phyloP scores from a whole-genome alignment of 2,329 filamentous ascomycete species.

The Cytospora piceicola region DNA sequence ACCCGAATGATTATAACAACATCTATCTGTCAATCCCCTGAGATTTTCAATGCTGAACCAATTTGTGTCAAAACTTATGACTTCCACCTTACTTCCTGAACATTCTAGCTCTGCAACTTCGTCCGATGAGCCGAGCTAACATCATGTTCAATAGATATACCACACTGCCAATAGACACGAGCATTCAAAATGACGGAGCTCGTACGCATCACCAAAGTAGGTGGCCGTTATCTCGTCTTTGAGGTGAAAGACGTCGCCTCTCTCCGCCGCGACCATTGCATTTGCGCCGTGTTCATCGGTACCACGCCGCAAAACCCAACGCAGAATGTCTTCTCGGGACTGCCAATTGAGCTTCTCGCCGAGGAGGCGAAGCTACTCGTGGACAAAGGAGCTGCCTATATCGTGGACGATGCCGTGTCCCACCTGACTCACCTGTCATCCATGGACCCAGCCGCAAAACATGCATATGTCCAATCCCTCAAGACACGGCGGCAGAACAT shows the following conservation, averaged over 20 bases:
- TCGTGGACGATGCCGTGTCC: conserved; percentile 76
- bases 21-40: conserved; percentile 66
- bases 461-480: conserved; percentile 66
- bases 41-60: conserved; percentile 47
- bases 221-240: conserved; percentile 85
- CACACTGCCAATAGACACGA: conserved; percentile 13
- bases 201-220: conserved; percentile 80
- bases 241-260: conserved; percentile 79
- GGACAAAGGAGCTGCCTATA: conserved; percentile 73
- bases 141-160: conserved; percentile 23
- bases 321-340: conserved; percentile 89
- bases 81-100: conserved; percentile 33
- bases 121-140: conserved; percentile 19
- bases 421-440: conserved; percentile 69
- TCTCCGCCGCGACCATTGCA: conserved; percentile 78
- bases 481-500: conserved; percentile 48
- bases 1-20: conserved; percentile 50
- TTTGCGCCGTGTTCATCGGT: conserved; percentile 84
- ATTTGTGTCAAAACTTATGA: conserved; percentile 40
- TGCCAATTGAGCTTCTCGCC: conserved; percentile 86
- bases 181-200: conserved; percentile 47
- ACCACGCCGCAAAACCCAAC: conserved; percentile 90
- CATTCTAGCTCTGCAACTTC: conserved; percentile 27
- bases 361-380: conserved; percentile 87
- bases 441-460: conserved; percentile 60